Evolutionary conservation across 2,329 filamentous ascomycete species (phyloP).

Genomic region (Pseudogymnoascus pannorum): DNA sequence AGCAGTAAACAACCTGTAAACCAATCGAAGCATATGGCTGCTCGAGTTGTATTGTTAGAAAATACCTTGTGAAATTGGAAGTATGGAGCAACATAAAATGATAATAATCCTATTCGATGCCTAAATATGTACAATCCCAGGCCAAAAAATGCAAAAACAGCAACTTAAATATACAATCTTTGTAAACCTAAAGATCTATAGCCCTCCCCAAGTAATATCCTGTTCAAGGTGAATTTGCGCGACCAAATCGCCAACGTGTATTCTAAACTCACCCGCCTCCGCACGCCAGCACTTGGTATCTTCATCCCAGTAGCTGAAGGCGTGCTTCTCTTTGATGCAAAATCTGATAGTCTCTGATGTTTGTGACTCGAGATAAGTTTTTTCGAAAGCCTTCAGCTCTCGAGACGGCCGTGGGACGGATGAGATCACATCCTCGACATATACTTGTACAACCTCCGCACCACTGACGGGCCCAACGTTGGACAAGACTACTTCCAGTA

Average conservation of each 20-base stretch:
- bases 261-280: constrained; percentile 8
- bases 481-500: neutral
- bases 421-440: constrained; percentile 11
- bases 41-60: neutral
- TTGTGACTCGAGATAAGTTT: constrained; percentile 7
- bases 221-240: neutral
- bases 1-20: neutral
- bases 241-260: neutral
- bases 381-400: constrained; percentile 13
- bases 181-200: neutral
- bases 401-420: constrained; percentile 2
- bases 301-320: constrained; percentile 11
- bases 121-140: neutral
- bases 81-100: neutral
- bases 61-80: neutral
- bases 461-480: neutral
- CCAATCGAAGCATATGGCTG: neutral
- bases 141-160: neutral
- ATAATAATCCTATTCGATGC: neutral
- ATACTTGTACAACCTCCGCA: constrained; percentile 15
- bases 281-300: constrained; percentile 4
- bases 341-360: neutral
- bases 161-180: neutral
- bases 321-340: constrained; percentile 1
- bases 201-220: neutral